Evolutionary conservation across 352 stramenopile species (phyloP).

Genomic region (Pythium sukuiense): DNA sequence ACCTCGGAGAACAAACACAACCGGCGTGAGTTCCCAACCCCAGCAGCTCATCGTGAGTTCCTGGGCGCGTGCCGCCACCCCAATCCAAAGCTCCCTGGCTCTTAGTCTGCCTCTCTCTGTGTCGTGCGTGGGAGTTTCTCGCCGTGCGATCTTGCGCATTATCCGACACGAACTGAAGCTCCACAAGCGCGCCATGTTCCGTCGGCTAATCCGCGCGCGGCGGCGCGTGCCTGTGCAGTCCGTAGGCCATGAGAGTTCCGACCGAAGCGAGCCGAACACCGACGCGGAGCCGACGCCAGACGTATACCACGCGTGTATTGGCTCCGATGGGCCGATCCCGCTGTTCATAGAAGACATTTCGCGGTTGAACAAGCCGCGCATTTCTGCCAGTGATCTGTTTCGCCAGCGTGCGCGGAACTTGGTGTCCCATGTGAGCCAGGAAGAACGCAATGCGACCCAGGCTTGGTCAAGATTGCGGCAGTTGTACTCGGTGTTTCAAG

Average conservation of each 20-base stretch:
- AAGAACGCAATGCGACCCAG: conserved; percentile 51
- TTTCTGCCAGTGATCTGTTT: conserved; percentile 10
- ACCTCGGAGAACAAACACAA: conserved; percentile 1
- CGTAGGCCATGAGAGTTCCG: conserved; percentile 52
- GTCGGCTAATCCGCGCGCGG: conserved; percentile 52
- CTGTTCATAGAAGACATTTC: conserved; percentile 22
- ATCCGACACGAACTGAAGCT: not conserved
- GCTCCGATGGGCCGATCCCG: conserved; percentile 25
- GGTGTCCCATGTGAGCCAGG: conserved; percentile 30
- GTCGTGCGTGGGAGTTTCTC: not conserved
- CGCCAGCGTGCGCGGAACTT: conserved; percentile 21
- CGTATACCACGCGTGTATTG: conserved; percentile 41
- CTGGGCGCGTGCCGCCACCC: not conserved
- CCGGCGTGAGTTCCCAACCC: not conserved
- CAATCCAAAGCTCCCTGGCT: not conserved
- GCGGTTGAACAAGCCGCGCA: conserved; percentile 12
- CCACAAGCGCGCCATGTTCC: conserved; percentile 41
- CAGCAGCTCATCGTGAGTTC: not conserved
- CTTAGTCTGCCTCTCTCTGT: not conserved
- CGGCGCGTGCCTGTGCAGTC: conserved; percentile 60
- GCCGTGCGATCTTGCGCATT: not conserved
- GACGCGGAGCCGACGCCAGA: conserved; percentile 31
- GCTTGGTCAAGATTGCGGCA: conserved; percentile 59
- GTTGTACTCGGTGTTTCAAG: conserved; percentile 63
- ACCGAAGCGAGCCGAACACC: conserved; percentile 33